Conservation (phyloP, 805 yeast species). For the Yamadazyma sp. region DNA sequence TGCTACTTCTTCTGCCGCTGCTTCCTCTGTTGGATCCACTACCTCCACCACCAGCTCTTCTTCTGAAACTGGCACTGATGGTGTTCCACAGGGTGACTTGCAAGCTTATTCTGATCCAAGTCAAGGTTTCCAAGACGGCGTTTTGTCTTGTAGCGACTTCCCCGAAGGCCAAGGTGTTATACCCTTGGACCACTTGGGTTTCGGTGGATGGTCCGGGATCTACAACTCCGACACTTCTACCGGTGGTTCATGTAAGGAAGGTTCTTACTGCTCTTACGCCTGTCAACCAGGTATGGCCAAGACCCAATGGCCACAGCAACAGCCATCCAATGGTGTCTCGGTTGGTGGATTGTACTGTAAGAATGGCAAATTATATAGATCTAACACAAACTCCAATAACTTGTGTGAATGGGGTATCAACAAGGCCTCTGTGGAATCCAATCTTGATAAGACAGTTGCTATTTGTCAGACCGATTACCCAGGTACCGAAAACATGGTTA, state of each 20-base stretch:
- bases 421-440: conserved; percentile 53
- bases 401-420: conserved; percentile 67
- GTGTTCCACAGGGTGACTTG: conserved; percentile 49
- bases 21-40: conserved; percentile 30
- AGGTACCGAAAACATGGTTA: conserved; percentile 78
- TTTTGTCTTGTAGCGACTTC: conserved; percentile 63
- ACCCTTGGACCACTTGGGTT: conserved; percentile 40
- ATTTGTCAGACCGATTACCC: conserved; percentile 80
- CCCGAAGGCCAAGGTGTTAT: conserved; percentile 77
- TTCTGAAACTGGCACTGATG: conserved; percentile 22
- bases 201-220: conserved; percentile 46
- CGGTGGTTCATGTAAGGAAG: conserved; percentile 53
- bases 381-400: conserved; percentile 50
- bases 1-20: conserved; percentile 16
- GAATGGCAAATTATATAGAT: conserved; percentile 60
- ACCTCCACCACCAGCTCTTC: conserved; percentile 25
- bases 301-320: conserved; percentile 73
- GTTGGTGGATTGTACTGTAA: conserved; percentile 71
- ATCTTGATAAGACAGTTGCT: conserved; percentile 54
- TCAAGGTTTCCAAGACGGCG: conserved; percentile 65
- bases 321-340: conserved; percentile 67
- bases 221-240: conserved; percentile 48
- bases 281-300: conserved; percentile 80
- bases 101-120: conserved; percentile 48
- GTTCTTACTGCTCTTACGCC: conserved; percentile 73